Percentiles rank a stretch among this genome's conserved stretches.
Conservation (phyloP, 805 yeast species). For the Lipomyces orientalis region DNA sequence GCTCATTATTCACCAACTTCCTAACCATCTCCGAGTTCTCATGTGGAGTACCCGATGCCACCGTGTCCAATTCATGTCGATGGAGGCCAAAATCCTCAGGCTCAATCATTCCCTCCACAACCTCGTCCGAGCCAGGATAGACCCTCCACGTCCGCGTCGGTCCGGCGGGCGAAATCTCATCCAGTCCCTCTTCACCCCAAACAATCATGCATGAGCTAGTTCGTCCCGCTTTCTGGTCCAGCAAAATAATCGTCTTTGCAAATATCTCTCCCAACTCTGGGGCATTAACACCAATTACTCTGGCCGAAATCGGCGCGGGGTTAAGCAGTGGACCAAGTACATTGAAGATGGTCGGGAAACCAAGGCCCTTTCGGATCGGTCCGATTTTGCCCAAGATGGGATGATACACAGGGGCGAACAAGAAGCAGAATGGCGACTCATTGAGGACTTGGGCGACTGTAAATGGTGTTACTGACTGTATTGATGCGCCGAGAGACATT, state of each 20-base stretch:
- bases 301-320: slow-evolving; percentile 80
- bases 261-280: slow-evolving; percentile 79
- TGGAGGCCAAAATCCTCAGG: slow-evolving; percentile 75
- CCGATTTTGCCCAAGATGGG: slow-evolving; percentile 88
- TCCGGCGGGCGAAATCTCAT: slow-evolving; percentile 92
- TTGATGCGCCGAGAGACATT: slow-evolving; percentile 79
- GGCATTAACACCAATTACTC: slow-evolving; percentile 89
- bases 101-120: slow-evolving; percentile 42
- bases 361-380: slow-evolving; percentile 72
- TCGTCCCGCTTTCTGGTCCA: slow-evolving; percentile 58
- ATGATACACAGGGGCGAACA: slow-evolving; percentile 94
- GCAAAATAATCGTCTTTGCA: slow-evolving; percentile 75
- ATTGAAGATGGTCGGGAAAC: slow-evolving; percentile 92
- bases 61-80: slow-evolving; percentile 69
- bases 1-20: slow-evolving; percentile 53
- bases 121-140: slow-evolving; percentile 39
- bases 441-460: slow-evolving; percentile 64
- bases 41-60: slow-evolving; percentile 82
- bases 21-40: slow-evolving; percentile 76
- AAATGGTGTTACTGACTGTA: slow-evolving; percentile 65
- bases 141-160: slow-evolving; percentile 79
- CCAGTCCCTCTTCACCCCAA: slow-evolving; percentile 90
- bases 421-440: slow-evolving; percentile 61
- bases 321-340: slow-evolving; percentile 91
- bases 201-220: slow-evolving; percentile 74